A percentile compares a stretch with the other conserved stretches of the same genome.
These are phyloP conservation scores for Senecio squalidus DNA, from an alignment of 140 eudicot genomes.

Conservation along the genomic window DNA sequence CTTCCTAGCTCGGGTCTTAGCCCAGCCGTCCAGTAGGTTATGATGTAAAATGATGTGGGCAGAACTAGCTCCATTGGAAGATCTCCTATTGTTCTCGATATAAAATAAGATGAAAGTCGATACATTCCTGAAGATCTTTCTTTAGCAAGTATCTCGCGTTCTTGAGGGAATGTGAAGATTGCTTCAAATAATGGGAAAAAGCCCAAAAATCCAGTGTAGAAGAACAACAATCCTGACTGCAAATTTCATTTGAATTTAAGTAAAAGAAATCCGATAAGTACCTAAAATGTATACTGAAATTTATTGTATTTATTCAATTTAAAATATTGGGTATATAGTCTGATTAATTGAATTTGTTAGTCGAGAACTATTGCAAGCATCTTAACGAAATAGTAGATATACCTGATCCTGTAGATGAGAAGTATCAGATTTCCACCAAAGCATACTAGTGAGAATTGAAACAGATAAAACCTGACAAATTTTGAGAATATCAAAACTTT, in stretches of 20 bases:
- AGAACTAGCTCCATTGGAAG: conserved; percentile 85
- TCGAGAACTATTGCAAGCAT: background rate
- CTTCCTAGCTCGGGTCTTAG: conserved; percentile 36
- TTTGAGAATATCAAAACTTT: conserved; percentile 53
- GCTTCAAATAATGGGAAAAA: conserved; percentile 69
- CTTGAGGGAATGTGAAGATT: conserved; percentile 79
- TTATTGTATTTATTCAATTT: too few relatives aligned
- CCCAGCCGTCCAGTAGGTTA: conserved; percentile 89
- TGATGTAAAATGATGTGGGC: conserved; percentile 50
- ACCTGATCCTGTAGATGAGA: conserved; percentile 85
- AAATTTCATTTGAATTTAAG: background rate
- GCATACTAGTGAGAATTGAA: conserved; percentile 49
- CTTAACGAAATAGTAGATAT: background rate
- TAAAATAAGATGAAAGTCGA: conserved; percentile 73
- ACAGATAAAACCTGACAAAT: conserved; percentile 47
- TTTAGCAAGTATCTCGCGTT: conserved; percentile 55
- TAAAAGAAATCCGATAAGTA: background rate
- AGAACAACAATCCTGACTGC: conserved; percentile 76
- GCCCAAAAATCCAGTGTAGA: conserved; percentile 61
- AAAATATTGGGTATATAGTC: too few relatives aligned
- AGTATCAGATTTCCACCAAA: conserved; percentile 75
- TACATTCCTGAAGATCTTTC: conserved; percentile 91
- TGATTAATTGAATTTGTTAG: too few relatives aligned
- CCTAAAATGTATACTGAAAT: too few relatives aligned
- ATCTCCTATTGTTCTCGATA: conserved; percentile 65